Conservation (phyloP, 352 stramenopile genomes). For the Phytophthora litchii region DNA sequence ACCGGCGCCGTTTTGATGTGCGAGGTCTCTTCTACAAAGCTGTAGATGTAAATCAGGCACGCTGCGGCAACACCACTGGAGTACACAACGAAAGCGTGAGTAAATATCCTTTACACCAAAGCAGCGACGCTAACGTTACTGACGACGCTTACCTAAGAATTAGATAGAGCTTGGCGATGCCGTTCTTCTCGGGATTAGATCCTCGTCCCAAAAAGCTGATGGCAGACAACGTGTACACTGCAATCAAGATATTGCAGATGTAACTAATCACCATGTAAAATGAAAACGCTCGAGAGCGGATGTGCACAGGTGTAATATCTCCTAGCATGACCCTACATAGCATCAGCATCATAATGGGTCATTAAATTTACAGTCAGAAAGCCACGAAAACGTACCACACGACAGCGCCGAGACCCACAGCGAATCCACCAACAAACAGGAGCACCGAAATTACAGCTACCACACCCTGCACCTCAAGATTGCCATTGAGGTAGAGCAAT, state of each 20-base stretch:
- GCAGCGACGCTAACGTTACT: neutral
- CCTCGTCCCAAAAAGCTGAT: slow-evolving; percentile 77
- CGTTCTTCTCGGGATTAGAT: slow-evolving; percentile 74
- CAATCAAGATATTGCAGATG: slow-evolving; percentile 84
- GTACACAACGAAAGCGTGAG: slow-evolving; percentile 5
- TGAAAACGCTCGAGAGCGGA: slow-evolving; percentile 81
- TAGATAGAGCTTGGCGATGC: slow-evolving; percentile 87
- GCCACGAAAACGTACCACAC: slow-evolving; percentile 55
- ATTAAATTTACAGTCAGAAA: slow-evolving; percentile 2
- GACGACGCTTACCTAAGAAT: slow-evolving; percentile 54
- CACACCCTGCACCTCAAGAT: slow-evolving; percentile 54
- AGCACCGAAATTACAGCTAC: slow-evolving; percentile 83
- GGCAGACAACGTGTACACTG: slow-evolving; percentile 75
- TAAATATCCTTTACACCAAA: neutral
- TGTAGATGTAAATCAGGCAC: slow-evolving; percentile 56
- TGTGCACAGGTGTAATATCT: slow-evolving; percentile 89
- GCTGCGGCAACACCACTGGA: slow-evolving; percentile 45
- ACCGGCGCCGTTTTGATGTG: slow-evolving; percentile 42
- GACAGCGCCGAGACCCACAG: slow-evolving; percentile 78
- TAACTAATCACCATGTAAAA: slow-evolving; percentile 90
- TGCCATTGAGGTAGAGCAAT: slow-evolving; percentile 63
- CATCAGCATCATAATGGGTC: slow-evolving; percentile 5
- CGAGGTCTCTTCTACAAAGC: slow-evolving; percentile 68
- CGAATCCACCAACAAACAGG: slow-evolving; percentile 85
- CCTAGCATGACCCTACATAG: slow-evolving; percentile 76